Evolutionary conservation across 768 basidiomycete genomes (phyloP).

Genomic region (Dendrothele bispora): DNA sequence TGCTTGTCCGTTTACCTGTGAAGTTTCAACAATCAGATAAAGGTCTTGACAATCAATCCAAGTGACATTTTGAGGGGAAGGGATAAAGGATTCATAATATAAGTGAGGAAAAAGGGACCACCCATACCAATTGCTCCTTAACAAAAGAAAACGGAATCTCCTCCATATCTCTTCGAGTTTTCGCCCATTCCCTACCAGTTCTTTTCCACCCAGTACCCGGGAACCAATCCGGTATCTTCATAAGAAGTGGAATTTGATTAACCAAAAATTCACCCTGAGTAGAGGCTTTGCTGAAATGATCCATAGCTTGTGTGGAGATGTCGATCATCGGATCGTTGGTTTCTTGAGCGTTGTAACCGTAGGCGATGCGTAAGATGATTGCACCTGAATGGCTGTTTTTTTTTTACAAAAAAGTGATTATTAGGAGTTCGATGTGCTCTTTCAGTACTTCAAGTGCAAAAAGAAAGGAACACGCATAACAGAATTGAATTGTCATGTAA

Average conservation of each 20-base stretch:
- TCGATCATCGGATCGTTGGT: not conserved
- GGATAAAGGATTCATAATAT: not conserved
- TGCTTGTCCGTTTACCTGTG: too few species aligned
- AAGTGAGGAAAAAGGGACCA: not conserved
- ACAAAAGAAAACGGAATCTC: slow-evolving; percentile 11
- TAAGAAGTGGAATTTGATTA: not conserved
- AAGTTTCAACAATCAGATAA: not conserved
- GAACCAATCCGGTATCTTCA: slow-evolving; percentile 25
- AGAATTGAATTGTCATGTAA: too few species aligned
- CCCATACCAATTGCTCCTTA: slow-evolving; percentile 9
- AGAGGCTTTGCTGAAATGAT: not conserved
- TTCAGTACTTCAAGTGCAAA: too few species aligned
- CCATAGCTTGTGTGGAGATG: not conserved
- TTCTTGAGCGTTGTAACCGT: not conserved
- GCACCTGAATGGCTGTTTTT: not conserved
- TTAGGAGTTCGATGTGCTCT: too few species aligned
- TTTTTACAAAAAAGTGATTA: too few species aligned
- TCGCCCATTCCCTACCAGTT: slow-evolving; percentile 12
- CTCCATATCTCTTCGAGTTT: not conserved
- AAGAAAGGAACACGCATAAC: too few species aligned
- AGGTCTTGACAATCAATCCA: slow-evolving; percentile 1
- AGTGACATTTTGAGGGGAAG: not conserved
- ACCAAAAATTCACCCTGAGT: not conserved
- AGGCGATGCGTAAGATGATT: not conserved
- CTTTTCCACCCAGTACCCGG: too few species aligned